Percentiles rank a stretch among this genome's conserved stretches.
Evolutionary conservation across 352 stramenopile species (phyloP).

Genomic region (Blastocystis sp.): DNA sequence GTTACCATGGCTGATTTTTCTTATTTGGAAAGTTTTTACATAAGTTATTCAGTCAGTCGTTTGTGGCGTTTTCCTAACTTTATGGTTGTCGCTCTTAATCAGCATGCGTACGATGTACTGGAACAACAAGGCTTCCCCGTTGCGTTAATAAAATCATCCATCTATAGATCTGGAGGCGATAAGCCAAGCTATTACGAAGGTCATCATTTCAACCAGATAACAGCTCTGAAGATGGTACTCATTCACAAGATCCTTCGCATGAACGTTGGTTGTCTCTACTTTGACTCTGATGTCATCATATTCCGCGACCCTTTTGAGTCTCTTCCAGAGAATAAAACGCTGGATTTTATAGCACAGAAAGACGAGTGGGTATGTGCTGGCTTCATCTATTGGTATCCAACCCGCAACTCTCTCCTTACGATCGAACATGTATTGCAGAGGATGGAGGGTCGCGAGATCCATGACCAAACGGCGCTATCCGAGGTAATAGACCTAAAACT

Average conservation of each 20-base stretch:
- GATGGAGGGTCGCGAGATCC: neutral
- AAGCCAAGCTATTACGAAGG: neutral
- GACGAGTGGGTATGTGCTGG: conserved; percentile 1
- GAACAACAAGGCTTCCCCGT: conserved; percentile 15
- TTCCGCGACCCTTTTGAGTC: conserved; percentile 10
- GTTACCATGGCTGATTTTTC: neutral
- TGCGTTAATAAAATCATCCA: neutral
- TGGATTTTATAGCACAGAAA: neutral
- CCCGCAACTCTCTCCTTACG: neutral
- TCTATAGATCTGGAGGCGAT: neutral
- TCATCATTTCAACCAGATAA: neutral
- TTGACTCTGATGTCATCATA: conserved; percentile 10
- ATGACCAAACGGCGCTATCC: neutral
- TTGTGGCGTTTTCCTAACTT: conserved; percentile 6
- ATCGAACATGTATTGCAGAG: neutral
- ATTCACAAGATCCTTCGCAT: neutral
- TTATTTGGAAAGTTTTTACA: conserved; percentile 23
- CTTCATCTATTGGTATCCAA: neutral
- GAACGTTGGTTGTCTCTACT: neutral
- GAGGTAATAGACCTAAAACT: neutral
- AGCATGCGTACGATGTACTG: neutral
- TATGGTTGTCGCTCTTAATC: conserved; percentile 1
- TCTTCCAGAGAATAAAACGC: neutral
- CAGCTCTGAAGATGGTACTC: neutral
- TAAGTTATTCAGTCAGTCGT: neutral